Evolutionary conservation across 2,329 filamentous ascomycete genomes (phyloP), one percentile per base, ranked within the genome.

Genomic region (Verticillium longisporum): DNA sequence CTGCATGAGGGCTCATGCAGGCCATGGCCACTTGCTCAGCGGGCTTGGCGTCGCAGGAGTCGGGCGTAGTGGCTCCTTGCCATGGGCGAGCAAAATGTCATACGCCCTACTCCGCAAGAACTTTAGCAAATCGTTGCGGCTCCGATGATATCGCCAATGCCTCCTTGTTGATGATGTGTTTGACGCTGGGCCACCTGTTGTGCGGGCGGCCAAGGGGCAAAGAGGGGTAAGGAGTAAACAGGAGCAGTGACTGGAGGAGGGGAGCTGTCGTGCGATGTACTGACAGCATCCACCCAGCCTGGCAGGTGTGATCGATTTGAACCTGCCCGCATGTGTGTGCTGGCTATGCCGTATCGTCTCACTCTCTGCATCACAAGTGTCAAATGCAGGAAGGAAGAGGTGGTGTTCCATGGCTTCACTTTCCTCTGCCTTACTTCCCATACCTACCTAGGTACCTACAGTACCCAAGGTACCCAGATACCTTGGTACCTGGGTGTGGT

Each of bases 1-100:
- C 38, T 61, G 63, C 63, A 65, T 62, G 57, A 64, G 33, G 61
- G 53, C 54, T 53, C 59, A 31, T 65, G 63, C 63, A 59, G 45
- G 32, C 57, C 55, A 37, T 45, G 58, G 53, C 60, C 60, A 10
- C 45, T 26, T 11, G 45, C 21, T 53, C n/a, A n/a, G n/a, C 45
- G 45, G 45, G 21, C 18, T 21, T 53, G 26, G 26, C 26, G 26
- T 31, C 26, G 45, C 45, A 11, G 18, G 18, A n/a, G 15, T 3
- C 6, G 38, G 38, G 14, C 38, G 15, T 41, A 11, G 13, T 41
- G 38, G 38, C 6, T 41, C 15, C 38, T n/a, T 6, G 38, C 18
- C 38, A 45, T 45, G 38, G 38, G 38, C 38, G 38, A 15, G 38
- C 26, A 31, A 5, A 31, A 4, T 21, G 18, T 31, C 26, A 4